Percentiles rank a stretch among this genome's conserved stretches.
Conservation (phyloP, 164 flowering plant genomes). For the Nymphaea thermarum region DNA sequence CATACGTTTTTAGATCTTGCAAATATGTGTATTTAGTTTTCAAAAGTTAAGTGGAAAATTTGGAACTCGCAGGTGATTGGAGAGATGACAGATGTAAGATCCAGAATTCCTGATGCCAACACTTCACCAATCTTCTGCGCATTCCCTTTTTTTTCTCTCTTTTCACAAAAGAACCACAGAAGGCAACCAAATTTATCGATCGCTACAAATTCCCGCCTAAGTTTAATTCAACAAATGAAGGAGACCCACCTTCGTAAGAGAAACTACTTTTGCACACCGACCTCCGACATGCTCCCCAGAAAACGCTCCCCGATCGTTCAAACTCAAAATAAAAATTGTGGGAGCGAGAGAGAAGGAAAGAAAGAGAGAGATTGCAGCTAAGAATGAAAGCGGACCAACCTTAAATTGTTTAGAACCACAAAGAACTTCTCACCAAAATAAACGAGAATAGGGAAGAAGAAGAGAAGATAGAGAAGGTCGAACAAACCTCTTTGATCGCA, state of each 20-base stretch:
- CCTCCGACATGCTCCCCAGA: background rate
- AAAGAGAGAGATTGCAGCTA: background rate
- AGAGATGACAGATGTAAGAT: too few relatives aligned
- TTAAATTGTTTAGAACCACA: background rate
- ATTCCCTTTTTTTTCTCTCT: background rate
- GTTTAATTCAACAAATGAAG: background rate
- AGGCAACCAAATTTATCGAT: conserved; percentile 5
- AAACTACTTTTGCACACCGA: background rate
- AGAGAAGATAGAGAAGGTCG: background rate
- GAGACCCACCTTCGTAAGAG: background rate
- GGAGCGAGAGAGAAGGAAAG: background rate
- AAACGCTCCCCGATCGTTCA: background rate
- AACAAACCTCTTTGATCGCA: background rate
- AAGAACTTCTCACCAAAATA: background rate
- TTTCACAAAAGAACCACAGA: background rate
- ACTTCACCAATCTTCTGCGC: too few relatives aligned
- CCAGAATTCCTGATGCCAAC: too few relatives aligned
- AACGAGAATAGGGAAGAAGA: background rate
- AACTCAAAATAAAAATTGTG: background rate
- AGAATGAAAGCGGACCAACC: background rate
- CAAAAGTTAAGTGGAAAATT: too few relatives aligned
- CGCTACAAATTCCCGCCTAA: background rate
- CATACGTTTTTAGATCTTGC: too few relatives aligned
- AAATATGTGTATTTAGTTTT: too few relatives aligned
- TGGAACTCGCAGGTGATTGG: too few relatives aligned